phyloP scores from a whole-genome alignment of 805 yeast genomes.

The Candida palmyrensis region DNA sequence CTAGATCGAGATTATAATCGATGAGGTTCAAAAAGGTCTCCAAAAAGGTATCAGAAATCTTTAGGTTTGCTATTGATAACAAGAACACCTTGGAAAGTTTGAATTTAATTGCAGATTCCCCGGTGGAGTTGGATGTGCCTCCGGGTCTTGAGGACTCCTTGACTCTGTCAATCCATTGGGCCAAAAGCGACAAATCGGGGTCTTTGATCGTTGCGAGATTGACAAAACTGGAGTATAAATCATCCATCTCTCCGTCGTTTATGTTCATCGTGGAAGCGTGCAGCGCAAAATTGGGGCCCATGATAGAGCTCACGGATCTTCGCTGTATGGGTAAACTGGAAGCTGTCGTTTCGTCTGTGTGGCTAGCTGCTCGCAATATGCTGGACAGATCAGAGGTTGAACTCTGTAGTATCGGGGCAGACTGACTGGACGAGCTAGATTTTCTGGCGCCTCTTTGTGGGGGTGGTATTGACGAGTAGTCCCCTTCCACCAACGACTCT shows the following conservation, averaged over 20 bases:
- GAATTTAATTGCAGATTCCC: constrained; percentile 10
- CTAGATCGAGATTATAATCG: constrained; percentile 50
- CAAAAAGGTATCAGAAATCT: constrained; percentile 59
- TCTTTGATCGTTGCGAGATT: constrained; percentile 43
- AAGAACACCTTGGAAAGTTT: constrained; percentile 67
- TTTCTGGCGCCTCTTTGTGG: constrained; percentile 1
- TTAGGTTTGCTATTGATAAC: constrained; percentile 58
- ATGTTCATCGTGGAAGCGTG: constrained; percentile 13
- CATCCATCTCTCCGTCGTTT: constrained; percentile 54
- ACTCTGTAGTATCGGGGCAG: not conserved
- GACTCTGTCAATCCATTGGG: constrained; percentile 37
- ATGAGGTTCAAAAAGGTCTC: constrained; percentile 43
- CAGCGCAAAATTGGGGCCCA: constrained; percentile 7
- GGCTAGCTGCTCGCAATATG: not conserved
- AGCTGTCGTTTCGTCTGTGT: not conserved
- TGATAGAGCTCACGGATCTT: constrained; percentile 7
- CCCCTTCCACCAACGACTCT: constrained; percentile 53
- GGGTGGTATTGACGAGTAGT: constrained; percentile 17
- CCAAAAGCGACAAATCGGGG: constrained; percentile 30
- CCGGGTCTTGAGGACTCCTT: constrained; percentile 15
- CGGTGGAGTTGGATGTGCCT: constrained; percentile 2
- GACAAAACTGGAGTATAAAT: constrained; percentile 65
- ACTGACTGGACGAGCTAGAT: not conserved
- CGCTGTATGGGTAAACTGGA: constrained; percentile 6
- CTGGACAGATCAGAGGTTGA: not conserved